phyloP scores from a whole-genome alignment of 805 yeast genomes.

The Danielia reshetovae region DNA sequence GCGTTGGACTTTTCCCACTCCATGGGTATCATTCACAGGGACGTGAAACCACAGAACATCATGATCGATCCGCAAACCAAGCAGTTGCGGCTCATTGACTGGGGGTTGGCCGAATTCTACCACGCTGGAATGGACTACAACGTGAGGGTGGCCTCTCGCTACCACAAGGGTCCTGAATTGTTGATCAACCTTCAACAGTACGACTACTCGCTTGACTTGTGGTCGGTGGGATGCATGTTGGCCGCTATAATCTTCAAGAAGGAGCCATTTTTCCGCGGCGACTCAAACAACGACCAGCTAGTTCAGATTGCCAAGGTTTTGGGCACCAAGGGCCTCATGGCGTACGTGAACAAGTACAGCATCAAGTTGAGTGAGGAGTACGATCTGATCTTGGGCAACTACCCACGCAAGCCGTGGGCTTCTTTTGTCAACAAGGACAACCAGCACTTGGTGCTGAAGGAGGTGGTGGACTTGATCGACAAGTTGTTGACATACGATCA shows the following conservation, averaged over 20 bases:
- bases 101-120: slow-evolving; percentile 95
- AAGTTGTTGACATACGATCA: slow-evolving; percentile 81
- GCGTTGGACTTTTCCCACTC: slow-evolving; percentile 90
- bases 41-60: slow-evolving; percentile 92
- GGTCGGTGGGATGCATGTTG: slow-evolving; percentile 93
- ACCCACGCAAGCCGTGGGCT: slow-evolving; percentile 83
- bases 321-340: slow-evolving; percentile 77
- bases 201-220: slow-evolving; percentile 86
- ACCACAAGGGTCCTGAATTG: slow-evolving; percentile 91
- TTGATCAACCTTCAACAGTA: slow-evolving; percentile 82
- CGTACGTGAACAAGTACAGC: slow-evolving; percentile 68
- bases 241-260: slow-evolving; percentile 87
- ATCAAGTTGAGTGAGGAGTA: slow-evolving; percentile 70
- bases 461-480: slow-evolving; percentile 78
- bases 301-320: slow-evolving; percentile 84
- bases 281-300: slow-evolving; percentile 84
- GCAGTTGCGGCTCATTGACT: slow-evolving; percentile 78
- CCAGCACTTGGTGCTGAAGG: slow-evolving; percentile 58
- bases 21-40: slow-evolving; percentile 94
- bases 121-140: slow-evolving; percentile 87
- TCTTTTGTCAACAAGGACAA: slow-evolving; percentile 70
- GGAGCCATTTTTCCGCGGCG: slow-evolving; percentile 92
- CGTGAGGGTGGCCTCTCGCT: slow-evolving; percentile 90
- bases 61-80: slow-evolving; percentile 83
- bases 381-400: slow-evolving; percentile 63